These are phyloP conservation scores for Delonix regia DNA, from an alignment of 306 rosid genomes.

Conservation along the genomic window DNA sequence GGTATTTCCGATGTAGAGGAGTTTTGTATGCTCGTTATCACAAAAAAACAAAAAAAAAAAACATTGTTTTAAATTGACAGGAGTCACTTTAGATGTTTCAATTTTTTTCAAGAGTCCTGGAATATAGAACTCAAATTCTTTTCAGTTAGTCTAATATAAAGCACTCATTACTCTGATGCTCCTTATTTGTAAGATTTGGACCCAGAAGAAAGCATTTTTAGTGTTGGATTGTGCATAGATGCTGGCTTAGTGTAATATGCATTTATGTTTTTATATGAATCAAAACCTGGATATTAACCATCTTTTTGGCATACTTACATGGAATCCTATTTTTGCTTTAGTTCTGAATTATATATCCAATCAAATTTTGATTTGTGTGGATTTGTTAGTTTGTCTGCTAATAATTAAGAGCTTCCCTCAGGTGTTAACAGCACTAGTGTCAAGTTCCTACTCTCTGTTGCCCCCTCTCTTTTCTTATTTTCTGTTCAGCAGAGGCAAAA, in stretches of 20 bases:
- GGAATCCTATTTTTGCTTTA: not conserved
- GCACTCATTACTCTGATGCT: no score
- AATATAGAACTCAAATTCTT: not conserved
- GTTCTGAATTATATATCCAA: not conserved
- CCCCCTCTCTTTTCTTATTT: not conserved
- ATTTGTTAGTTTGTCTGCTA: not conserved
- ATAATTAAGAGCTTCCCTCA: not conserved
- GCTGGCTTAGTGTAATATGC: not conserved
- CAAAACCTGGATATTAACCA: not conserved
- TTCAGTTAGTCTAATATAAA: not conserved
- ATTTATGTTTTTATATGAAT: not conserved
- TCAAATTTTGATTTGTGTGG: conserved; percentile 1
- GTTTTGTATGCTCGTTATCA: not conserved
- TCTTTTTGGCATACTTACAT: not conserved
- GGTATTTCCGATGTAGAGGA: not conserved
- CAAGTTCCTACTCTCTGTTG: not conserved
- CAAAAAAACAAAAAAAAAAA: not conserved
- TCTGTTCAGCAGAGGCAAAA: not conserved
- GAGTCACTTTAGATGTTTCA: not conserved
- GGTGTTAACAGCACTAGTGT: not conserved
- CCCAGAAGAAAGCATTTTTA: not conserved
- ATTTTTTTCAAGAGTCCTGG: not conserved
- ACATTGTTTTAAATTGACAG: not conserved
- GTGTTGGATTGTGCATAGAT: not conserved
- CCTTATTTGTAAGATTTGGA: not conserved